Evolutionary conservation across 768 basidiomycete genomes (phyloP).

Genomic region (Amanita inopinata): DNA sequence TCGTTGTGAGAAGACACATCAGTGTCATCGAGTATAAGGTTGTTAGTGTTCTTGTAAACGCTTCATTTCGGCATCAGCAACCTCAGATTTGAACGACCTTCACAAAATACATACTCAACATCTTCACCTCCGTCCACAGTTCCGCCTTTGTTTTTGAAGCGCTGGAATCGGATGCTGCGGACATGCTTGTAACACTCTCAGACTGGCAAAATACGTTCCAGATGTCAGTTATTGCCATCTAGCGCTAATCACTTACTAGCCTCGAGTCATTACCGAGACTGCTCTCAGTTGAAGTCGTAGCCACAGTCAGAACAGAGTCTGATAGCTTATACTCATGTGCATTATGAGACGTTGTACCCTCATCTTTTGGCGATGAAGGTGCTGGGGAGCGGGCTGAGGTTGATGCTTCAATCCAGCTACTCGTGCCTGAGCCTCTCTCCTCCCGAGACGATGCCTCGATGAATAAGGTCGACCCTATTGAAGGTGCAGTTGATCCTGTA

Average conservation of each 20-base stretch:
- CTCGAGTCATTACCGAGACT: slow-evolving; percentile 13
- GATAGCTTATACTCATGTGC: slow-evolving; percentile 20
- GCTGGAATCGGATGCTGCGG: slow-evolving; percentile 18
- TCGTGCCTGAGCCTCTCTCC: slow-evolving; percentile 26
- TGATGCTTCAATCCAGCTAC: slow-evolving; percentile 25
- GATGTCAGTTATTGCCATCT: too few relatives aligned
- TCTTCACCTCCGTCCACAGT: slow-evolving; percentile 90
- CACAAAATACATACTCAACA: slow-evolving; percentile 49
- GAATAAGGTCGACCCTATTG: background rate
- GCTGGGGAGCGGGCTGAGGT: background rate
- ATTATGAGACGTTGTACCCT: slow-evolving; percentile 8
- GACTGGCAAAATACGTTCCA: slow-evolving; percentile 20
- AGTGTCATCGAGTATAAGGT: slow-evolving; percentile 81
- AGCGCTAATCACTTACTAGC: slow-evolving; percentile 13
- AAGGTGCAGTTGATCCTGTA: slow-evolving; percentile 31
- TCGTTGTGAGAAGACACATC: slow-evolving; percentile 74
- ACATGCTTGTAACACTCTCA: slow-evolving; percentile 23
- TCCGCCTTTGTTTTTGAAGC: slow-evolving; percentile 58
- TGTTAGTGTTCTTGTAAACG: slow-evolving; percentile 81
- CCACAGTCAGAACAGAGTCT: slow-evolving; percentile 29
- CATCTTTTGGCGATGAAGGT: background rate
- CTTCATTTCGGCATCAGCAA: slow-evolving; percentile 27
- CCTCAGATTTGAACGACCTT: background rate
- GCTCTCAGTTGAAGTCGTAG: slow-evolving; percentile 21
- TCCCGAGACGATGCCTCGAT: slow-evolving; percentile 29